Percentiles rank a stretch among this genome's conserved stretches.
These are phyloP conservation scores for Agaricales sp. DNA, from an alignment of 1,284 basidiomycete genomes.

Conservation along the genomic window DNA sequence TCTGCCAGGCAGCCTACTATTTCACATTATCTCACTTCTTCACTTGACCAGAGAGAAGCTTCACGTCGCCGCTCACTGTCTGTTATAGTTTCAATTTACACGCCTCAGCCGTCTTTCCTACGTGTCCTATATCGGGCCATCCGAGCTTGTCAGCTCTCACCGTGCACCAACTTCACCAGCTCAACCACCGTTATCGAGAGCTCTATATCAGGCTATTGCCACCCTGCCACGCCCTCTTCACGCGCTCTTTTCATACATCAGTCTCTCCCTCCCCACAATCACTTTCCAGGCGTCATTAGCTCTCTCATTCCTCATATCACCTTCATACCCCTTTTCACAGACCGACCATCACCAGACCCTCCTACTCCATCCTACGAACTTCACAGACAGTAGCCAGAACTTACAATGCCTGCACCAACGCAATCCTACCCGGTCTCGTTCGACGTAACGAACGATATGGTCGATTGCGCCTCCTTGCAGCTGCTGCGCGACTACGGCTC, in stretches of 20 bases:
- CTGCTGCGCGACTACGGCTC: slow-evolving; percentile 53
- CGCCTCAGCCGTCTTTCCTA: no score
- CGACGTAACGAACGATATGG: slow-evolving; percentile 60
- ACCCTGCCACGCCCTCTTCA: not conserved
- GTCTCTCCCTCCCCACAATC: not conserved
- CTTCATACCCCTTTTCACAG: not conserved
- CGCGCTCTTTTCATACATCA: not conserved
- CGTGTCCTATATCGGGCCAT: no score
- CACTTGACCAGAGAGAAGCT: not conserved
- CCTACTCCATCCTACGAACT: slow-evolving; percentile 9
- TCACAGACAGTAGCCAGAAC: slow-evolving; percentile 7
- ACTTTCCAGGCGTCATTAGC: not conserved
- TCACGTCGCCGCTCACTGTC: not conserved
- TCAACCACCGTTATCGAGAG: not conserved
- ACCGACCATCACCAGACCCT: not conserved
- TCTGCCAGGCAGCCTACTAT: not conserved
- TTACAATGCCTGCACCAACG: slow-evolving; percentile 35
- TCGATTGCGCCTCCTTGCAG: slow-evolving; percentile 53
- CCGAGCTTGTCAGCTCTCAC: no score
- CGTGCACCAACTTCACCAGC: not conserved
- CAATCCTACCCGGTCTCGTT: slow-evolving; percentile 53
- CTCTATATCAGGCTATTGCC: not conserved
- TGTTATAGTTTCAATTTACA: not conserved
- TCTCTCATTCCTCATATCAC: no score
- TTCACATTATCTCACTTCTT: not conserved